These are phyloP conservation scores for Cucumis variabilis DNA, from an alignment of 331 rosid genomes.

Conservation along the genomic window DNA sequence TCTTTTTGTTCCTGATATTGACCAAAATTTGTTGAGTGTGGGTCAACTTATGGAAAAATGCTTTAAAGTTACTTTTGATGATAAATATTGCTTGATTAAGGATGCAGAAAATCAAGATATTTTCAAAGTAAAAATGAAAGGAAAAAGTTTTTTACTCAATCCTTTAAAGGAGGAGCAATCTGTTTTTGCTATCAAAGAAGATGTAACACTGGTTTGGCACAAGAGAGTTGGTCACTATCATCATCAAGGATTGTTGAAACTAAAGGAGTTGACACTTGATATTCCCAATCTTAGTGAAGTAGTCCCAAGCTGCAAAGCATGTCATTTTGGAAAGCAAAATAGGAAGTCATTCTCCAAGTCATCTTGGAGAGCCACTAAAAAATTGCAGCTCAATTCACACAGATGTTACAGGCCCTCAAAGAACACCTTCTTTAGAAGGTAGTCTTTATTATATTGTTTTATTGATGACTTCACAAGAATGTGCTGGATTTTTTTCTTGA, in stretches of 20 bases:
- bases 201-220: conserved; percentile 15
- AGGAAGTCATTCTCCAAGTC: not conserved
- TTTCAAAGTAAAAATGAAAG: not conserved
- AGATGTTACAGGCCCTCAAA: too few relatives aligned
- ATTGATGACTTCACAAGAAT: conserved; percentile 13
- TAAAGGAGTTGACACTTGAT: not conserved
- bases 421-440: too few relatives aligned
- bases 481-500: not conserved
- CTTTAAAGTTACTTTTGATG: conserved; percentile 4
- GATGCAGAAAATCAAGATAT: not conserved
- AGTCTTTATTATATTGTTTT: not conserved
- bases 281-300: not conserved
- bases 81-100: not conserved
- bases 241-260: not conserved
- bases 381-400: conserved; percentile 27
- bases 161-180: conserved; percentile 66
- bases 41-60: not conserved
- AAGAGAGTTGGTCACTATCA: conserved; percentile 30
- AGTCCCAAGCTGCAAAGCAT: not conserved
- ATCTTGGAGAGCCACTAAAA: conserved; percentile 15
- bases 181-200: not conserved
- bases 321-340: conserved; percentile 15
- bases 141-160: conserved; percentile 16
- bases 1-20: not conserved
- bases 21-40: not conserved